Conservation (phyloP, 2,329 filamentous ascomycete species). For the Pyrenophora seminiperda region DNA sequence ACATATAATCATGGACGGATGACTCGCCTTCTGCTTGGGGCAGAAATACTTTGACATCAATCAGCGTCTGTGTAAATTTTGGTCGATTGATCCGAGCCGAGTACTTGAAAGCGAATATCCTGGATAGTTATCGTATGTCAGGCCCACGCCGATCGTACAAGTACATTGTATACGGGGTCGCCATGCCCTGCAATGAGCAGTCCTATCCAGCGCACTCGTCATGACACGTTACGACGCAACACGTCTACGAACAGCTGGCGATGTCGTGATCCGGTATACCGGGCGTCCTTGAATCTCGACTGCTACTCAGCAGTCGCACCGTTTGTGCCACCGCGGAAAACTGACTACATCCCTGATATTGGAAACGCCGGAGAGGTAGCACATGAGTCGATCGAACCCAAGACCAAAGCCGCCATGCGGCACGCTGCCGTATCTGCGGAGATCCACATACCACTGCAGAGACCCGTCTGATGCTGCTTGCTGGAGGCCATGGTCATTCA, state of each 20-base stretch:
- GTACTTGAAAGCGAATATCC: neutral
- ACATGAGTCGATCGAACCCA: slow-evolving; percentile 84
- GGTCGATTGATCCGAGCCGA: neutral
- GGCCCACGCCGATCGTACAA: slow-evolving; percentile 24
- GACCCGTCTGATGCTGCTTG: slow-evolving; percentile 39
- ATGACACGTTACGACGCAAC: slow-evolving; percentile 13
- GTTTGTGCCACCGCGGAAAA: slow-evolving; percentile 74
- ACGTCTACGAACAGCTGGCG: slow-evolving; percentile 7
- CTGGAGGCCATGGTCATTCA: slow-evolving; percentile 70
- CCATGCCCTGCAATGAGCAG: slow-evolving; percentile 9
- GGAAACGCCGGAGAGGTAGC: slow-evolving; percentile 79
- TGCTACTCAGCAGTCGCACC: slow-evolving; percentile 56
- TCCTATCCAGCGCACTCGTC: slow-evolving; percentile 5
- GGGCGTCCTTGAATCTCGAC: slow-evolving; percentile 6
- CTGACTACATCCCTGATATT: slow-evolving; percentile 85
- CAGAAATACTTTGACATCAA: neutral
- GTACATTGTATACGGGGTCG: slow-evolving; percentile 19
- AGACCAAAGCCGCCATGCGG: slow-evolving; percentile 91
- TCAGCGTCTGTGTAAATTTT: neutral
- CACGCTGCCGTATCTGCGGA: slow-evolving; percentile 87
- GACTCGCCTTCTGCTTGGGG: no score
- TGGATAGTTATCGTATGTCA: slow-evolving; percentile 3
- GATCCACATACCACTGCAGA: slow-evolving; percentile 85
- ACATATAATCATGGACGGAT: no score
- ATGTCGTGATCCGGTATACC: slow-evolving; percentile 13